A percentile compares a stretch with the other conserved stretches of the same genome.
Evolutionary conservation across 257 asterid genomes (phyloP).

Genomic region (Solanum boliviense): DNA sequence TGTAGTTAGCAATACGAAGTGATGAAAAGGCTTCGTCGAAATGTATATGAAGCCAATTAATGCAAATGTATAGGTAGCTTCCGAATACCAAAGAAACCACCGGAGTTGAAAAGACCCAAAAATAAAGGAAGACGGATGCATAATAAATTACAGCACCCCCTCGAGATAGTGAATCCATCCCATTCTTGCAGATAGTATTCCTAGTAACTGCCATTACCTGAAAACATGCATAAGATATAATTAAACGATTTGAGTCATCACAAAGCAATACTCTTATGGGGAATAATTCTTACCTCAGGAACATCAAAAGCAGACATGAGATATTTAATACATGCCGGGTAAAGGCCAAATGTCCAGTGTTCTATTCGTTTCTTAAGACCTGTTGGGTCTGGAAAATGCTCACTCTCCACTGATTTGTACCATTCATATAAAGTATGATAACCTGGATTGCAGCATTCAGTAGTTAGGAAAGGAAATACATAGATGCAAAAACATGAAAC

Average conservation of each 20-base stretch:
- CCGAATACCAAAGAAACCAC: conserved; percentile 88
- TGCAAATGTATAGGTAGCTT: conserved; percentile 91
- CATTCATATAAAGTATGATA: conserved; percentile 89
- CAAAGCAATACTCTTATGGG: neutral
- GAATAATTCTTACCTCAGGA: conserved; percentile 57
- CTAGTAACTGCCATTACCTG: conserved; percentile 97
- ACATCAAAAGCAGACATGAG: conserved; percentile 97
- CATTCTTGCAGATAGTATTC: conserved; percentile 72
- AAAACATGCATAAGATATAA: neutral
- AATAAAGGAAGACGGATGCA: conserved; percentile 91
- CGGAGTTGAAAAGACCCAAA: conserved; percentile 98
- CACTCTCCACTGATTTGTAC: conserved; percentile 77
- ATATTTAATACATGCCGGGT: conserved; percentile 95
- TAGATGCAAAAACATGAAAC: neutral
- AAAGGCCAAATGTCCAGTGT: conserved; percentile 95
- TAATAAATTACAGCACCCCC: conserved; percentile 78
- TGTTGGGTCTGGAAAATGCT: conserved; percentile 97
- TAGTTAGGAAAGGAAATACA: neutral
- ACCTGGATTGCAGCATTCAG: conserved; percentile 23
- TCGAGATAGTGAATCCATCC: conserved; percentile 72
- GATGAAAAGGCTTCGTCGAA: conserved; percentile 99
- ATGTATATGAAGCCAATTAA: conserved; percentile 95
- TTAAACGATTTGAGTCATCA: neutral
- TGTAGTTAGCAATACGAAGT: conserved; percentile 90
- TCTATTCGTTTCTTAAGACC: conserved; percentile 91